Base-by-base conservation (phyloP, 345 rosid genomes). In the Nasturtium officinale region DNA sequence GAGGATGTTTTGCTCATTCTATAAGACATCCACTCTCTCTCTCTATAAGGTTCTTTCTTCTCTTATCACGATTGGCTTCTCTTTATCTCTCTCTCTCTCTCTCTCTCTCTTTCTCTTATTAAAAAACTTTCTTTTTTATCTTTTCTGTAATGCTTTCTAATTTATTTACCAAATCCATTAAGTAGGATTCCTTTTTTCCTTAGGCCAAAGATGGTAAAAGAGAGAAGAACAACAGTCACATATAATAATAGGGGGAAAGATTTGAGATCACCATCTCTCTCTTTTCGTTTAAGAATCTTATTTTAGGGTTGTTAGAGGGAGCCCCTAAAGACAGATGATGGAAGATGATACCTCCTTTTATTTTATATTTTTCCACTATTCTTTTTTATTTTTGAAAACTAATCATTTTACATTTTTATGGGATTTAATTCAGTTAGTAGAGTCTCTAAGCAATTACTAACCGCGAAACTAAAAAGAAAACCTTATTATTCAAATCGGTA, bases 181-280 rank as follows among this genome's bases (percentile, higher is more conserved):
- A 77, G 81, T 87, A 82, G 82, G 77, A 85, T 77, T 85, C 85
- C 75, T 84, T 82, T 77, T 84, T 81, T 73, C 71, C 17, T 65
- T 9, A 65, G 42, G 79, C 62, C 67, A 74, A 72, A 69, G 82
- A 68, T 52, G 69, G 77, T 67, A 71, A 76, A 79, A 76, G 75
- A 66, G 78, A 81, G 81, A 75, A 87, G 88, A 89, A 87, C 79
- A 87, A 84, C 83, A 82, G 88, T 77, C 72, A 77, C 67, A 77
- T 70, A 30, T 77, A 77, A 77, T 77, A 71, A 77, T 71, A 77
- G 80, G 40, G 43, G 76, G 80, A 38, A 70, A 60, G 17, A 29
- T 77, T 77, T 76, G 65, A 69, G 75, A 76, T 76, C 69, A 69
- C 59, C 71, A 61, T 61, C 60, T 60, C 61, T 47, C 52, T 57